phyloP scores from a whole-genome alignment of 1,284 basidiomycete genomes.

The Cutaneotrichosporon spelunceum region DNA sequence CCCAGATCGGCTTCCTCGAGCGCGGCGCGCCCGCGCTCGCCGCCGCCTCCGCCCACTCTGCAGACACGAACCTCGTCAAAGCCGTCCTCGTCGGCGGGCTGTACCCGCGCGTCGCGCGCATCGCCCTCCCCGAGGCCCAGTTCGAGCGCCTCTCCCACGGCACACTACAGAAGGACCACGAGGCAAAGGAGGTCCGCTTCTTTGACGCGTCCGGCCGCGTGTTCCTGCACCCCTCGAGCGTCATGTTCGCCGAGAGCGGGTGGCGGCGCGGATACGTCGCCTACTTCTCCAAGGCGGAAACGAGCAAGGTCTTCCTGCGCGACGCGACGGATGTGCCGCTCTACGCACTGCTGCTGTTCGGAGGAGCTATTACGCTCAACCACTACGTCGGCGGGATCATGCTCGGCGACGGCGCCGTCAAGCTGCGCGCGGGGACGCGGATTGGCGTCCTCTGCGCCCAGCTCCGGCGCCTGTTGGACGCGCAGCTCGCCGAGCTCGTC shows the following conservation, averaged over 20 bases:
- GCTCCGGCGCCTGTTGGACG: conserved; percentile 70
- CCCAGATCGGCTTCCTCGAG: conserved; percentile 68
- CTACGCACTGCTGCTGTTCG: conserved; percentile 79
- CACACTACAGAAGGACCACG: conserved; percentile 73
- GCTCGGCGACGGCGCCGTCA: conserved; percentile 61
- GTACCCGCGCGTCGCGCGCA: conserved; percentile 72
- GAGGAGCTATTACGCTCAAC: conserved; percentile 73
- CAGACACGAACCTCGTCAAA: conserved; percentile 71
- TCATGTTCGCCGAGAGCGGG: conserved; percentile 67
- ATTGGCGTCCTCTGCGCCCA: conserved; percentile 89
- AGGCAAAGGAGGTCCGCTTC: conserved; percentile 74
- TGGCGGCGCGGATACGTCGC: conserved; percentile 77
- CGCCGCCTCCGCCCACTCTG: conserved; percentile 56
- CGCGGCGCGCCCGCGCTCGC: conserved; percentile 53
- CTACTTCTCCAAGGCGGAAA: conserved; percentile 78
- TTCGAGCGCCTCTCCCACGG: conserved; percentile 79
- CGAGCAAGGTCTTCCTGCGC: conserved; percentile 79
- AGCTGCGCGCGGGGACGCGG: conserved; percentile 75
- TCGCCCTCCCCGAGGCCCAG: conserved; percentile 71
- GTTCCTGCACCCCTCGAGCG: conserved; percentile 70
- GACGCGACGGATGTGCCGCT: conserved; percentile 87
- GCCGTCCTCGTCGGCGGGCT: conserved; percentile 75
- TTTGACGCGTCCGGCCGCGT: conserved; percentile 59
- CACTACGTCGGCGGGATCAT: conserved; percentile 73
- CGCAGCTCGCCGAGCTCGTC: conserved; percentile 59